Base-by-base conservation (phyloP, 129 eudicot genomes). In the Glebionis coronaria region DNA sequence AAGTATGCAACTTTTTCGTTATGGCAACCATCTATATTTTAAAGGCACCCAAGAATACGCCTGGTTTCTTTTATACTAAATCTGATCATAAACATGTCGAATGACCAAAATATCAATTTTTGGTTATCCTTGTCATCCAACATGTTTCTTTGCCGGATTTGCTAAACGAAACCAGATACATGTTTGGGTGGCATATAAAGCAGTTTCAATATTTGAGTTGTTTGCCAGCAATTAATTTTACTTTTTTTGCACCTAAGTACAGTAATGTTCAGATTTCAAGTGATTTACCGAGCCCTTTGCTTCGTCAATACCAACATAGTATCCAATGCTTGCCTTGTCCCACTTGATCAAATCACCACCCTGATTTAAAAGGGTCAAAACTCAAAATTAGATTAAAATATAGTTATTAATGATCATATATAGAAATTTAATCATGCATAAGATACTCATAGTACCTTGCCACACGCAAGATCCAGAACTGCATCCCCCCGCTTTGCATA, bases 401-500 rank as follows among this genome's bases (percentile, higher is more conserved):
- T 12, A 68, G 47, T 40, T 52, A 65, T 55, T 31, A 57, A 50
- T 38, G 49, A 9, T 0, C 13, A 57, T 47, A 16, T 16, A 66
- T 67, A 67, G 31, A 4, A 49, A 54, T 58, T 19, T 4, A 4
- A 75, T 14, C 23, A 67, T 49, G 31, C 57, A 20, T 31, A 57
- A 58, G 69, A 59, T 67, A 40, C 59, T 67, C 38, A 58, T 25
- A 59, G 60, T 73, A 93, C 98, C 96, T 93, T 93, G 63, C 97
- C 97, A 73, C 95, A 93, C 18, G 99, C 99, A 84, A 89, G 93
- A 93, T 93, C 99, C 79, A 93, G 95, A 80, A 89, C 97, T 4
- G 86, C 83, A 79, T 93, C 97, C 61, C 99, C 97, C 14, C 67
- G 81, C 56, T 81, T 87, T 18, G 99, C 87, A 78, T 89, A 89